A percentile compares a stretch with the other conserved stretches of the same genome.
These are phyloP conservation scores for Pseudonitzschia pungens DNA, from an alignment of 108 stramenopile species.

Conservation along the genomic window DNA sequence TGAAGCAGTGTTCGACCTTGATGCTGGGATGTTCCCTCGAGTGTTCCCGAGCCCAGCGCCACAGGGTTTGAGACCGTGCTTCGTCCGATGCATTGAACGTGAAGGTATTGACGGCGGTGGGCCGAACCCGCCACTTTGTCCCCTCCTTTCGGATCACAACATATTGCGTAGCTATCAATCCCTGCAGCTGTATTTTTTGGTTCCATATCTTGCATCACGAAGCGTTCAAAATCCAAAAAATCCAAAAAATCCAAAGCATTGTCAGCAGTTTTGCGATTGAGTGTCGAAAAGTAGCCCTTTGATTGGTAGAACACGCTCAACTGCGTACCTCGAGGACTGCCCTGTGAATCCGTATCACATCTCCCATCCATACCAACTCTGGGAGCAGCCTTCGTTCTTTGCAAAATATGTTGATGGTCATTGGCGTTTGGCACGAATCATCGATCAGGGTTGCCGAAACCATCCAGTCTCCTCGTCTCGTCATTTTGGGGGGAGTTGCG, in stretches of 20 bases:
- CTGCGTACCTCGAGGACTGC: constrained; percentile 25
- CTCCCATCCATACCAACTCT: constrained; percentile 58
- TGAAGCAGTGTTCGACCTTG: constrained; percentile 22
- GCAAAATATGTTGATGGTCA: constrained; percentile 58
- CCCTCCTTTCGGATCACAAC: constrained; percentile 29
- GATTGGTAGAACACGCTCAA: neutral
- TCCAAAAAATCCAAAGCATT: too few relatives aligned
- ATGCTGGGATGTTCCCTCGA: constrained; percentile 54
- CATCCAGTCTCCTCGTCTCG: constrained; percentile 66
- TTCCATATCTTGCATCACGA: constrained; percentile 20
- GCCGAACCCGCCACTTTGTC: constrained; percentile 17
- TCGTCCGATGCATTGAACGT: constrained; percentile 23
- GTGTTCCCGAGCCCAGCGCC: constrained; percentile 71
- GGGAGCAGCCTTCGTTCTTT: constrained; percentile 54
- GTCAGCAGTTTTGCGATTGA: neutral
- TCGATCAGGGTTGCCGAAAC: constrained; percentile 64
- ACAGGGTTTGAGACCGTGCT: constrained; percentile 38
- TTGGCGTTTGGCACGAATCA: constrained; percentile 44
- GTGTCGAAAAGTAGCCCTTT: neutral
- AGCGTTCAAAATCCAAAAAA: neutral
- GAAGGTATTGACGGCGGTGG: constrained; percentile 6
- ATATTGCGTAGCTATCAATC: constrained; percentile 31
- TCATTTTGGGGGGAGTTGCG: constrained; percentile 50
- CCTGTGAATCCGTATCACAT: constrained; percentile 55
- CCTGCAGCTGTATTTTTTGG: constrained; percentile 37